Evolutionary conservation across 2,329 filamentous ascomycete genomes (phyloP).

Genomic region (Scedosporium apiospermum): DNA sequence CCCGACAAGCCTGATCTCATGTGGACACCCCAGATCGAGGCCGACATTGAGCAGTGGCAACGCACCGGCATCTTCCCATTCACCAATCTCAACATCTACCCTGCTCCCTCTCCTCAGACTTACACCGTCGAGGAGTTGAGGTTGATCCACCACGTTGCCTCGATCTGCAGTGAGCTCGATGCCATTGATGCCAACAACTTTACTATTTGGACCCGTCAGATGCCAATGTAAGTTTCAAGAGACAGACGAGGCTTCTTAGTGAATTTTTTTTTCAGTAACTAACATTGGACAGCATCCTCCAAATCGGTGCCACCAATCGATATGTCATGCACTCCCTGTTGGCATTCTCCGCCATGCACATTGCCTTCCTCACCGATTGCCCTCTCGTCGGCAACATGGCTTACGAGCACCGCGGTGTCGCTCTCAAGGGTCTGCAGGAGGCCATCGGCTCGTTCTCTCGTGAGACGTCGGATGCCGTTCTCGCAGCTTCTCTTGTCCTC

Average conservation of each 20-base stretch:
- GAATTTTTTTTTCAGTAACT: slow-evolving; percentile 13
- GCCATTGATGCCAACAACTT: slow-evolving; percentile 70
- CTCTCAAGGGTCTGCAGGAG: slow-evolving; percentile 78
- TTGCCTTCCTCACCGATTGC: slow-evolving; percentile 82
- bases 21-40: slow-evolving; percentile 80
- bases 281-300: slow-evolving; percentile 53
- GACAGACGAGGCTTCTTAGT: background rate
- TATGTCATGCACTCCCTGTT: slow-evolving; percentile 94
- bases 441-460: slow-evolving; percentile 78
- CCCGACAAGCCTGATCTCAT: slow-evolving; percentile 62
- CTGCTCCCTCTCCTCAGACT: slow-evolving; percentile 61
- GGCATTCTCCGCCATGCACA: slow-evolving; percentile 88
- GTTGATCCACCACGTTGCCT: slow-evolving; percentile 82
- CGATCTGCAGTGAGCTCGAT: slow-evolving; percentile 75
- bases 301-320: slow-evolving; percentile 68
- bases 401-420: slow-evolving; percentile 78
- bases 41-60: slow-evolving; percentile 73
- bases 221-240: slow-evolving; percentile 64
- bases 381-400: slow-evolving; percentile 78
- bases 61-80: slow-evolving; percentile 79
- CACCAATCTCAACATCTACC: slow-evolving; percentile 67
- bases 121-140: slow-evolving; percentile 73
- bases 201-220: slow-evolving; percentile 86
- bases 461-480: slow-evolving; percentile 79
- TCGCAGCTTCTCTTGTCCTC: slow-evolving; percentile 83